Conservation (phyloP, 805 yeast species). For the Candida tallmaniae region DNA sequence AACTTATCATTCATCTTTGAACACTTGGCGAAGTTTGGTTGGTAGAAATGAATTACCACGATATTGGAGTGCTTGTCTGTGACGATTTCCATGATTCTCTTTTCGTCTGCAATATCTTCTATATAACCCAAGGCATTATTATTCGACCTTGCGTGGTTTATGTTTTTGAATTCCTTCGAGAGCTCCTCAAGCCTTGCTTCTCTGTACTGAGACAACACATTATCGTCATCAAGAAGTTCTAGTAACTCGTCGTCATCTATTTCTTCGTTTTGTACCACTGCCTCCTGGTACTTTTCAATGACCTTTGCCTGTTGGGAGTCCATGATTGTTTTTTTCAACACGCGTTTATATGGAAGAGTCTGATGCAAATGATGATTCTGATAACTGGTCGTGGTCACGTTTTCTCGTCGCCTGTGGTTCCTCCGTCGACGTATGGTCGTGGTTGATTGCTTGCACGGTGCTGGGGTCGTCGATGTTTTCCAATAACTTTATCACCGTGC, state of each 20-base stretch:
- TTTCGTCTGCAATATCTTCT: slow-evolving; percentile 45
- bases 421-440: no score
- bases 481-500: slow-evolving; percentile 2
- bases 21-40: slow-evolving; percentile 60
- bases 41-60: slow-evolving; percentile 60
- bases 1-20: slow-evolving; percentile 47
- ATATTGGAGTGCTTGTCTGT: slow-evolving; percentile 26
- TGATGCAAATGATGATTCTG: neutral
- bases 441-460: no score
- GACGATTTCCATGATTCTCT: slow-evolving; percentile 50
- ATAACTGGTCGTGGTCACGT: neutral
- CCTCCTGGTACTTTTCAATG: slow-evolving; percentile 44
- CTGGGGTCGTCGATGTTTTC: slow-evolving; percentile 7
- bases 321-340: slow-evolving; percentile 21
- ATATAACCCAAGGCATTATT: slow-evolving; percentile 32
- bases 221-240: slow-evolving; percentile 46
- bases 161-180: slow-evolving; percentile 36
- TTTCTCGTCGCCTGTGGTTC: no score
- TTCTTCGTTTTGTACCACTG: slow-evolving; percentile 23
- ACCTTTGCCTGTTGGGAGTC: slow-evolving; percentile 27
- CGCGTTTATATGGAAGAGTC: neutral
- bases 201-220: slow-evolving; percentile 45
- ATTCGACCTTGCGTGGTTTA: slow-evolving; percentile 19
- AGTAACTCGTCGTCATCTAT: slow-evolving; percentile 45
- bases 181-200: slow-evolving; percentile 61